Percentiles rank a stretch among this genome's conserved stretches.
phyloP scores from a whole-genome alignment of 2,329 filamentous ascomycete genomes.

The Exserohilum turcica region DNA sequence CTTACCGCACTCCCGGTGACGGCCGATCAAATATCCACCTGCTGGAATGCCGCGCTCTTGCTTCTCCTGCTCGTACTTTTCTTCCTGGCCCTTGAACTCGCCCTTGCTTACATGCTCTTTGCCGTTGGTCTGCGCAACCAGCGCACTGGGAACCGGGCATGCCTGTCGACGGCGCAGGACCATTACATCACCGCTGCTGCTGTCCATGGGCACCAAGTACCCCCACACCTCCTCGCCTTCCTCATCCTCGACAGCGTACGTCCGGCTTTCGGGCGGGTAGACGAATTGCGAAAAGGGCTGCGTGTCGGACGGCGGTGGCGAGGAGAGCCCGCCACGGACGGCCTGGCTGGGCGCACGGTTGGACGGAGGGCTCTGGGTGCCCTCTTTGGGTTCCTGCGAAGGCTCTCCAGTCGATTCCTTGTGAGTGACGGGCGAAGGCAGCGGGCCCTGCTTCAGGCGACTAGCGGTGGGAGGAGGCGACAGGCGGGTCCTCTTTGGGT shows the following conservation, averaged over 20 bases:
- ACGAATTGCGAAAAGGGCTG: constrained; percentile 82
- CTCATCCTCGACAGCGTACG: constrained; percentile 85
- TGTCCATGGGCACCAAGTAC: constrained; percentile 83
- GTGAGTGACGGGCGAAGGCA: constrained; percentile 81
- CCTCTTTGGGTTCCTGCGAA: constrained; percentile 67
- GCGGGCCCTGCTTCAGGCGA: constrained; percentile 58
- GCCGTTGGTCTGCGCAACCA: constrained; percentile 46
- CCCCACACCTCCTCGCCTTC: constrained; percentile 90
- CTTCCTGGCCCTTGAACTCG: constrained; percentile 65
- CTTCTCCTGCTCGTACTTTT: constrained; percentile 63
- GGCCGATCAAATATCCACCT: constrained; percentile 86
- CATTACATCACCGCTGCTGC: constrained; percentile 69
- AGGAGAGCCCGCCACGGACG: constrained; percentile 55
- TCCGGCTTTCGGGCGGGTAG: constrained; percentile 71
- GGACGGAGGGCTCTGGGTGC: constrained; percentile 70
- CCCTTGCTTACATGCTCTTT: constrained; percentile 55
- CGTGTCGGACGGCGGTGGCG: constrained; percentile 73
- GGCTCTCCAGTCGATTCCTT: constrained; percentile 63
- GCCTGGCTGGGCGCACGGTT: constrained; percentile 44
- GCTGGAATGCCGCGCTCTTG: constrained; percentile 64
- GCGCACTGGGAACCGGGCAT: constrained; percentile 64
- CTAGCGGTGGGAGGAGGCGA: constrained; percentile 58
- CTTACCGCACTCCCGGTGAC: constrained; percentile 92
- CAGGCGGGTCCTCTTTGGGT: constrained; percentile 78
- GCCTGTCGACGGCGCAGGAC: constrained; percentile 75